A percentile compares a stretch with the other conserved stretches of the same genome.
phyloP scores from a whole-genome alignment of 164 flowering plant species.

The Echeveria elegans region DNA sequence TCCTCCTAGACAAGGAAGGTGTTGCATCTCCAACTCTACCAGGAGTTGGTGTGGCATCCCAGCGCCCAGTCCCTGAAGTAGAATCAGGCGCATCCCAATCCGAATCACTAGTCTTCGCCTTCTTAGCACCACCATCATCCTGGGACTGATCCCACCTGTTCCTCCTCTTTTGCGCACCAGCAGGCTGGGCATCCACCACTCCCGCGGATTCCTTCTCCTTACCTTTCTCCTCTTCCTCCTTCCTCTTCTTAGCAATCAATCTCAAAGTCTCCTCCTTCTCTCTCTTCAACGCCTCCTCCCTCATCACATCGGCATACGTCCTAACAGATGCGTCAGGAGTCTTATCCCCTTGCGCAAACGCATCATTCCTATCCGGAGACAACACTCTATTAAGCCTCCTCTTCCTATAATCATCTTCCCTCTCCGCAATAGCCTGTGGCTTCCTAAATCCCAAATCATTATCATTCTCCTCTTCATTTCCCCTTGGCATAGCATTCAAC shows the following conservation, averaged over 20 bases:
- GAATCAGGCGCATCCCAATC: conserved; percentile 97
- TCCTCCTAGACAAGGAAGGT: conserved; percentile 53
- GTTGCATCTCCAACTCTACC: conserved; percentile 86
- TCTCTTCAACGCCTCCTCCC: conserved; percentile 65
- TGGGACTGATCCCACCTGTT: conserved; percentile 89
- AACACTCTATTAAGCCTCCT: conserved; percentile 62
- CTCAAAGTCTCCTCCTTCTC: conserved; percentile 67
- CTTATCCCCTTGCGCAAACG: conserved; percentile 80
- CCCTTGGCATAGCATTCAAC: conserved; percentile 56
- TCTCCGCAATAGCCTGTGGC: conserved; percentile 55
- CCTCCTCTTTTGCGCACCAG: conserved; percentile 54
- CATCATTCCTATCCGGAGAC: conserved; percentile 84
- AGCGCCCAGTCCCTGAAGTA: conserved; percentile 80
- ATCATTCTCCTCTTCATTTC: conserved; percentile 42
- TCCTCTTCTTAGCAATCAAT: conserved; percentile 70
- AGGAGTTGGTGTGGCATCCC: conserved; percentile 98
- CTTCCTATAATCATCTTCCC: conserved; percentile 85
- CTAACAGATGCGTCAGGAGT: conserved; percentile 70
- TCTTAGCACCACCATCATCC: conserved; percentile 50
- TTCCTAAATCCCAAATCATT: conserved; percentile 52
- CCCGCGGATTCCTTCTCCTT: conserved; percentile 28
- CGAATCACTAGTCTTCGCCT: conserved; percentile 44
- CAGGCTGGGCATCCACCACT: too few species aligned
- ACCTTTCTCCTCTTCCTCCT: conserved; percentile 63
- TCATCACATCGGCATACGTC: conserved; percentile 89